Conservation (phyloP, 139 green algal genomes). For the Chlamydomonas eustigma region DNA sequence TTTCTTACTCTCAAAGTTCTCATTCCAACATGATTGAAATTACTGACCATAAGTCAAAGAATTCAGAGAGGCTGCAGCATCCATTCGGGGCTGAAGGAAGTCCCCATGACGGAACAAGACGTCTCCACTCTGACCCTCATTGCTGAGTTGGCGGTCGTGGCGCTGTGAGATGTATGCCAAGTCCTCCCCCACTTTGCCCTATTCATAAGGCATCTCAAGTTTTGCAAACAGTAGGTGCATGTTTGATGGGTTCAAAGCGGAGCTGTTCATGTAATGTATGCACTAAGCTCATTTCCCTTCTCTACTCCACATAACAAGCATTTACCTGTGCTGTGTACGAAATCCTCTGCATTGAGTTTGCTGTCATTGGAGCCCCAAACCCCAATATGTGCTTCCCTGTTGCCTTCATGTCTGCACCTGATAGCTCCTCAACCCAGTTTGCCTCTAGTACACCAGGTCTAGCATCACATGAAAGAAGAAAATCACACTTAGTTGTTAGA, state of each 20-base stretch:
- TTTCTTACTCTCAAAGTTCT: too few species aligned
- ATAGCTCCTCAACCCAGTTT: constrained; percentile 23
- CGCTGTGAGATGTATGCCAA: constrained; percentile 5
- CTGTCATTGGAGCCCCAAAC: neutral
- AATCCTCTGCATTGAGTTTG: neutral
- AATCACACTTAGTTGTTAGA: too few species aligned
- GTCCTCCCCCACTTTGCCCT: constrained; percentile 18
- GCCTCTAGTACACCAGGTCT: constrained; percentile 12
- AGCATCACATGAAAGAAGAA: neutral
- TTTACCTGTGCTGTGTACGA: constrained; percentile 7
- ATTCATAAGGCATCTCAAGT: too few species aligned
- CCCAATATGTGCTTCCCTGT: constrained; percentile 9
- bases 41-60: neutral
- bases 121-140: neutral
- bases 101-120: constrained; percentile 1
- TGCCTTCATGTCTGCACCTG: neutral
- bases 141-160: constrained; percentile 15
- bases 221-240: too few species aligned
- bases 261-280: too few species aligned
- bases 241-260: too few species aligned
- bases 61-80: neutral
- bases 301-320: neutral
- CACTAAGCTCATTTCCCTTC: too few species aligned
- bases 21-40: too few species aligned
- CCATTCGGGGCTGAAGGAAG: neutral